Evolutionary conservation across 2,329 filamentous ascomycete genomes (phyloP), one percentile per base, ranked within the genome.

Genomic region (Clarireedia paspali): DNA sequence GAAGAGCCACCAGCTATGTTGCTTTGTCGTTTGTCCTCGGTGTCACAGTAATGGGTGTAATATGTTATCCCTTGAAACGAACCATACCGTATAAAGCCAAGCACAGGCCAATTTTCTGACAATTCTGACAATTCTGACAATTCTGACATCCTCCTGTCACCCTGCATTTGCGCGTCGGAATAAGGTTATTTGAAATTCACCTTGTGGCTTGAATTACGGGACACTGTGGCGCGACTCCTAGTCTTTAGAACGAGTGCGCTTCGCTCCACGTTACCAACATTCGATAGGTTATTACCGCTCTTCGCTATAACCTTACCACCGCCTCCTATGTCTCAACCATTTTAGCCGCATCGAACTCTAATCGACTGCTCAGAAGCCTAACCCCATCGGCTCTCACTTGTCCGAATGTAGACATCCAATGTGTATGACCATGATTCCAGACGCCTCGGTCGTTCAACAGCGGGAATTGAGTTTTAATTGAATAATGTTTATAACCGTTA

Each of bases 351-450:
- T 34, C 30, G 30, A 34, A 34, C 30, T 9, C 30, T 4, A 12
- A 34, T 34, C 30, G 30, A 14, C 20, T 42, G 15, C 39, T n/a
- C 15, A 42, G 15, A 42, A 42, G 17, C 17, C n/a, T 42, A 42
- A 42, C 15, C 7, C 39, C 39, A 42, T 42, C 17, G 6, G 15
- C 39, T 17, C 39, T 42, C 15, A 42, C 39, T 10, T 42, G 39
- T 42, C 39, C 39, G 17, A n/a, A 42, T n/a, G n/a, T 6, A 3
- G 39, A n/a, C 20, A 48, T 53, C 27, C 44, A 53, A 53, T 53
- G 44, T 5, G 51, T 53, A 40, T 53, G 51, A 17, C 44, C 51
- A 23, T 34, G 47, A 20, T 48, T 49, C 51, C 51, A 53, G 6
- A 48, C 51, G 10, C 40, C 51, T 6, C 51, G 47, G 3, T 15